Base-by-base conservation (phyloP, 148 eudicot species). In the Pouteria glomerata region DNA sequence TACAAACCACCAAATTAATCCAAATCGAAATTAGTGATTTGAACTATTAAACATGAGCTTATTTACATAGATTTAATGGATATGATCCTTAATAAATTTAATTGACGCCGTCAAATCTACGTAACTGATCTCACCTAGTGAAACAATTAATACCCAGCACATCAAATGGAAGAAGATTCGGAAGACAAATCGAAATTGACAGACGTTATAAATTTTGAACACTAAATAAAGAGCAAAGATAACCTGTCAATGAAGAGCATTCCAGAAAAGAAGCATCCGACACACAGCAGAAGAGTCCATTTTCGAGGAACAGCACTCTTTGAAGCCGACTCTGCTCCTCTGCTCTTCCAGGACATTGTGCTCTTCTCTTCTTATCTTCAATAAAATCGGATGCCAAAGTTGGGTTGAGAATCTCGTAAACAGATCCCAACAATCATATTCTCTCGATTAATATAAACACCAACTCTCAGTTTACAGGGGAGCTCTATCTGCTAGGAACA, bases 211-310 rank as follows among this genome's bases (percentile, higher is more conserved):
- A 23, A 63, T n/a, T 14, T 63, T 21, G 45, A 23, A 11, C 26
- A 23, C 7, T 7, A 3, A 35, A 66, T 26, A 52, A 45, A 66
- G 69, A 57, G 27, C 18, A 29, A 29, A 34, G 65, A 63, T 37
- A 75, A 89, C 96, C 87, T 88, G 87, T 79, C 89, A 14, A 93
- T 90, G 81, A 90, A 92, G 82, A 92, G 84, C 93, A 85, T 88
- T 50, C 96, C 96, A 70, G 79, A 83, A 73, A 88, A 92, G 74
- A 92, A 92, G 79, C 93, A 92, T n/a, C 96, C 88, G 77, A 86
- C 67, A 76, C 98, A 92, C 18, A 90, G 80, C 64, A 92, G 48
- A 75, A 92, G 24, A 52, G 91, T 75, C 75, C 77, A 79, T 75
- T 86, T 92, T 74, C 85, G 58, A 11, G 96, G 78, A 53, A 85